phyloP scores from a whole-genome alignment of 371 early-diverging fungal species.

The Cladochytrium tenue region DNA sequence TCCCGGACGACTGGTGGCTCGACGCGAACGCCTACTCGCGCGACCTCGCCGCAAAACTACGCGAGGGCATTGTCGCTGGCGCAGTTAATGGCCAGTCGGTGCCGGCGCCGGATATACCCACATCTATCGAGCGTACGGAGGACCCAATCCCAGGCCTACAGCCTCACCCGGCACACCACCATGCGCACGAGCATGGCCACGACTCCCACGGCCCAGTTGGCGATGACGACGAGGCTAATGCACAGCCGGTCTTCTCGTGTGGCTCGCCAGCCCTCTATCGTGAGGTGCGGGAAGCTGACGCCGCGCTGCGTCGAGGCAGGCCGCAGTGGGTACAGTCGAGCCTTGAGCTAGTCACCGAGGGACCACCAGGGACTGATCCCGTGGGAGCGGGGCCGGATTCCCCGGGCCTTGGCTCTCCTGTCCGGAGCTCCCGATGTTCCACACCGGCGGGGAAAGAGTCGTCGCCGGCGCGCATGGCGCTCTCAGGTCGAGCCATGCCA shows the following conservation, averaged over 20 bases:
- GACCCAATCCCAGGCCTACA: constrained; percentile 10
- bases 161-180: constrained; percentile 14
- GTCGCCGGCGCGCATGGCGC: too few relatives aligned
- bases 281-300: constrained; percentile 18
- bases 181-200: background rate
- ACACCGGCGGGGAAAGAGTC: too few relatives aligned
- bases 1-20: constrained; percentile 19
- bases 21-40: constrained; percentile 18
- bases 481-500: constrained; percentile 19
- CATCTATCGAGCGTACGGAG: background rate
- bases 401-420: background rate
- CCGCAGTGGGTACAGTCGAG: background rate
- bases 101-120: too few relatives aligned
- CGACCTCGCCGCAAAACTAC: background rate
- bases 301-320: background rate
- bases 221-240: too few relatives aligned
- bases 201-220: too few relatives aligned
- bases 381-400: constrained; percentile 1
- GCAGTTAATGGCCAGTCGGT: background rate
- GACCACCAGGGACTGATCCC: background rate
- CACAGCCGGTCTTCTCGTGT: constrained; percentile 8
- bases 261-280: constrained; percentile 5
- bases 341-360: background rate
- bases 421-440: background rate
- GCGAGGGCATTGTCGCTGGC: constrained; percentile 2